Evolutionary conservation across 1,284 basidiomycete genomes (phyloP).

Genomic region (Naganishia liquefaciens): DNA sequence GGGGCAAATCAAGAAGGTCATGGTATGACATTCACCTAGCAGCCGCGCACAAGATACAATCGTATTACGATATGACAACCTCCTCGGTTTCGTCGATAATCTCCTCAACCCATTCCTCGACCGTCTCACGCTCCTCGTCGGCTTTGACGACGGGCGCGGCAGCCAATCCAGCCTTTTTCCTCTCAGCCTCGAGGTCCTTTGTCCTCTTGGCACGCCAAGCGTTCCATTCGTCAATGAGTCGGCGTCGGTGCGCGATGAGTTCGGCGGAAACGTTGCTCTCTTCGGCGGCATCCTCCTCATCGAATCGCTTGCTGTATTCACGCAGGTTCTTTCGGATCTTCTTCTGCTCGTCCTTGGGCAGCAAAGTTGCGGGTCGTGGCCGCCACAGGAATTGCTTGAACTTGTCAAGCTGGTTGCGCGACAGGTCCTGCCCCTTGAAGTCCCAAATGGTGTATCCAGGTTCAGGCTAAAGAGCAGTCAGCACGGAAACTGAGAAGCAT

Average conservation of each 20-base stretch:
- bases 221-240: slow-evolving; percentile 98
- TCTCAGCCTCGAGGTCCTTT: slow-evolving; percentile 44
- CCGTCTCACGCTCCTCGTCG: slow-evolving; percentile 74
- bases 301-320: slow-evolving; percentile 88
- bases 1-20: no score
- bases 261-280: slow-evolving; percentile 93
- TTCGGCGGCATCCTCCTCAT: slow-evolving; percentile 95
- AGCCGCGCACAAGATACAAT: neutral
- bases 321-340: slow-evolving; percentile 84
- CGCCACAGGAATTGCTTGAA: slow-evolving; percentile 99
- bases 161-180: slow-evolving; percentile 45
- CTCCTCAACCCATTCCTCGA: slow-evolving; percentile 88
- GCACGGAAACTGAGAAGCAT: slow-evolving; percentile 8
- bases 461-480: slow-evolving; percentile 67
- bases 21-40: no score
- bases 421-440: slow-evolving; percentile 90
- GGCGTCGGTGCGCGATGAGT: slow-evolving; percentile 83
- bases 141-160: slow-evolving; percentile 39
- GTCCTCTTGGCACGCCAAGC: slow-evolving; percentile 67
- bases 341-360: slow-evolving; percentile 86
- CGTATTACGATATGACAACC: slow-evolving; percentile 56
- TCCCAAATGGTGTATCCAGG: slow-evolving; percentile 98
- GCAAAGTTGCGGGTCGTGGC: slow-evolving; percentile 82
- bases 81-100: slow-evolving; percentile 87
- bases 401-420: slow-evolving; percentile 84